phyloP scores from a whole-genome alignment of 2,329 filamentous ascomycete genomes.

The Claviceps quebecensis region DNA sequence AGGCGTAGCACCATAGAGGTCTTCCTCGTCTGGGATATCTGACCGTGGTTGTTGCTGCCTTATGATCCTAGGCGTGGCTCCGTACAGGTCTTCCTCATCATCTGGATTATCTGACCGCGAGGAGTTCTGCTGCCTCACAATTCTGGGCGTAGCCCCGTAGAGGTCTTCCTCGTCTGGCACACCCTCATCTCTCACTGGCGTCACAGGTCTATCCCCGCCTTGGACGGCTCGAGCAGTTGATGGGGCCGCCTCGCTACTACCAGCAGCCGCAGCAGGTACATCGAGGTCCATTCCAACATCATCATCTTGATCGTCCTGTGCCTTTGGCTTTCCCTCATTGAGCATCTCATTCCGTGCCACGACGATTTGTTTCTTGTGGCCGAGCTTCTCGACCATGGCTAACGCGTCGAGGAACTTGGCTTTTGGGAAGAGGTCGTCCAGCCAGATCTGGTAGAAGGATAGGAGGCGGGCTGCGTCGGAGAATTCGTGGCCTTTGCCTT shows the following conservation, averaged over 20 bases:
- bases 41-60: constrained; percentile 9
- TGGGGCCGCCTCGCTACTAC: constrained; percentile 15
- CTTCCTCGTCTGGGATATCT: constrained; percentile 8
- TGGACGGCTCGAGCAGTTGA: constrained; percentile 1
- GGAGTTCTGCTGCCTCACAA: too few relatives aligned
- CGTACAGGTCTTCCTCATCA: constrained; percentile 33
- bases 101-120: too few relatives aligned
- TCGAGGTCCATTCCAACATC: constrained; percentile 14
- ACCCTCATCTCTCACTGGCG: constrained; percentile 11
- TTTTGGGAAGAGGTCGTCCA: constrained; percentile 89
- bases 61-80: constrained; percentile 30
- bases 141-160: too few relatives aligned
- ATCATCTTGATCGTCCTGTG: constrained; percentile 12
- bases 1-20: too few relatives aligned
- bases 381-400: constrained; percentile 81
- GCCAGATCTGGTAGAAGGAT: constrained; percentile 89
- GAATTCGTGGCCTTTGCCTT: constrained; percentile 94
- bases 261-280: constrained; percentile 7
- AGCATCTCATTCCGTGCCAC: constrained; percentile 72
- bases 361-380: constrained; percentile 69
- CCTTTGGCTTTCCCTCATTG: constrained; percentile 52
- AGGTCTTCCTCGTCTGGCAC: constrained; percentile 23
- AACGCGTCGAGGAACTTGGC: constrained; percentile 87
- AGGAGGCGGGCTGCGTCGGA: constrained; percentile 70
- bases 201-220: constrained; percentile 11